Base-by-base conservation (phyloP, 202 grass and related monocot genomes). In the Carex arenaria region DNA sequence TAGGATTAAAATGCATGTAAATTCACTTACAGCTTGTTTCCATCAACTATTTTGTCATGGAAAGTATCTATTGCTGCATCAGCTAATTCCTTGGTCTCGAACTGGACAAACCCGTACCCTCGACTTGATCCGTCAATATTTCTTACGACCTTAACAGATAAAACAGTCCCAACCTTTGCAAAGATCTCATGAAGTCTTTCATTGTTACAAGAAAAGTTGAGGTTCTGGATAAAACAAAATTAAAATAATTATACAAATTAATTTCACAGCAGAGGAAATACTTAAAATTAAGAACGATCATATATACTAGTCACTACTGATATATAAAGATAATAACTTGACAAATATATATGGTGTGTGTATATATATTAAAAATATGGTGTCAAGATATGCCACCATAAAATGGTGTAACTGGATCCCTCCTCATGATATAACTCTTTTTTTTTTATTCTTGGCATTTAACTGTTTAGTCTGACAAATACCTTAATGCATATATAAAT, bases 31-130 rank as follows among this genome's bases (percentile, higher is more conserved):
- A 99, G 18, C 81, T 89, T 72, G 22, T 59, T 99, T 10, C 84
- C 91, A 54, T 75, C 85, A 45, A 92, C 80, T 82, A 61, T 47
- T 42, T 60, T 86, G 68, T 84, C 88, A 67, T 99, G 84, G 26
- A 99, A 88, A 22, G 66, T 76, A 65, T 75, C 54, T 84, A 99
- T 94, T 38, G 93, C 88, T 15, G 79, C 79, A 73, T 88, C 82
- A 56, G 93, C 93, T 17, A 87, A 57, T 59, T 95, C 93, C 64
- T 95, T 83, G 0, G 74, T 75, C 76, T 87, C 74, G 63, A 93
- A 99, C 61, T 99, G 93, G 63, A 99, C 89, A 32, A 95, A 99
- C 0, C 93, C 93, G 7, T 95, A 95, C 0, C 96, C 93, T 84
- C 88, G 87, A 14, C 85, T 99, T 40, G 81, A 93, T 14, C 96